These are phyloP conservation scores for Neurospora sp. DNA, from an alignment of 2,329 filamentous ascomycete species.

Conservation along the genomic window DNA sequence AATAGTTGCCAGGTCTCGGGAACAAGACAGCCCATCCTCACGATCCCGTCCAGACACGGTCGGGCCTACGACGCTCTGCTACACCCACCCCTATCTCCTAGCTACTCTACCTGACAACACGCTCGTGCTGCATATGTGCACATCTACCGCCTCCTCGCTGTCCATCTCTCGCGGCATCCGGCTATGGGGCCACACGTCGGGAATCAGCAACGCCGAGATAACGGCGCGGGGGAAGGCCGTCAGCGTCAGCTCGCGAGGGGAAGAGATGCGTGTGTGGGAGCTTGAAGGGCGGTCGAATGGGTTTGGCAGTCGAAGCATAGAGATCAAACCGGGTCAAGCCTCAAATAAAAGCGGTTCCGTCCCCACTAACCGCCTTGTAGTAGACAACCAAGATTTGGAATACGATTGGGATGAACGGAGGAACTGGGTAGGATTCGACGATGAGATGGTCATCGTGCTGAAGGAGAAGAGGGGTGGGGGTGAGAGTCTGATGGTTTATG, in stretches of 20 bases:
- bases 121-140: slow-evolving; percentile 71
- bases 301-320: slow-evolving; percentile 31
- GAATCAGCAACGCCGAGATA: slow-evolving; percentile 77
- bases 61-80: slow-evolving; percentile 56
- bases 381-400: not conserved
- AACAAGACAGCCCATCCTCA: not conserved
- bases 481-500: slow-evolving; percentile 73
- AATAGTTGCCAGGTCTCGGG: not conserved
- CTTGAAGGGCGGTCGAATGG: slow-evolving; percentile 57
- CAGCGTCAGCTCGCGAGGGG: slow-evolving; percentile 73
- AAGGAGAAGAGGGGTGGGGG: slow-evolving; percentile 56
- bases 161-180: slow-evolving; percentile 64
- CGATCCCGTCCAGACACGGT: slow-evolving; percentile 1
- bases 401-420: slow-evolving; percentile 34
- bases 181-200: slow-evolving; percentile 87
- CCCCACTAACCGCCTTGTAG: not conserved
- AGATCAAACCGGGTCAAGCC: slow-evolving; percentile 34
- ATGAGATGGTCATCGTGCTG: slow-evolving; percentile 82
- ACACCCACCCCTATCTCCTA: slow-evolving; percentile 75
- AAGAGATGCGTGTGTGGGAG: slow-evolving; percentile 80
- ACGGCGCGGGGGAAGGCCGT: slow-evolving; percentile 79
- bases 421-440: slow-evolving; percentile 78
- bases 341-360: slow-evolving; percentile 2
- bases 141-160: slow-evolving; percentile 56
- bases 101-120: slow-evolving; percentile 83